Conservation (phyloP, 495 filamentous ascomycete species). For the Apodospora peruviana region DNA sequence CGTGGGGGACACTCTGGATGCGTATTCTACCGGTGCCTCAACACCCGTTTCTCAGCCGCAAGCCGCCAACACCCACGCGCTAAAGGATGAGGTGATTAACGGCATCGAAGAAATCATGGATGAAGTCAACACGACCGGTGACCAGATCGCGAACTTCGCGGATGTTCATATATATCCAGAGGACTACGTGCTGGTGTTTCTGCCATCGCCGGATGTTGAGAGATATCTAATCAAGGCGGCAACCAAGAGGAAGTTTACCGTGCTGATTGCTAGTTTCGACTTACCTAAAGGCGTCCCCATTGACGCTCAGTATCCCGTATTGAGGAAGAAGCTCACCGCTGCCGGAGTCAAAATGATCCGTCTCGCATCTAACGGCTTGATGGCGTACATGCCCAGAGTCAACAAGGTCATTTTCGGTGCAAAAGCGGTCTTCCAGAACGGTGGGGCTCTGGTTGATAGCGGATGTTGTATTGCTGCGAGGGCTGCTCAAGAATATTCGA, state of each 20-base stretch:
- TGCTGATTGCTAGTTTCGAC: slow-evolving; percentile 62
- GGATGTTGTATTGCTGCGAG: slow-evolving; percentile 74
- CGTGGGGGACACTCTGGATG: slow-evolving; percentile 14
- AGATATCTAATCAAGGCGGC: slow-evolving; percentile 81
- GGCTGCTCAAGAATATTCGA: slow-evolving; percentile 72
- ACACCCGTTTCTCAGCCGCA: slow-evolving; percentile 34
- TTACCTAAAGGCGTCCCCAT: no score
- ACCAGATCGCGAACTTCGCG: slow-evolving; percentile 79
- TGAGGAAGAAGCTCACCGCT: slow-evolving; percentile 69
- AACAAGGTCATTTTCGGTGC: slow-evolving; percentile 91
- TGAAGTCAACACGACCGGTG: slow-evolving; percentile 80
- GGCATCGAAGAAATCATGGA: slow-evolving; percentile 89
- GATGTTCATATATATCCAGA: slow-evolving; percentile 86
- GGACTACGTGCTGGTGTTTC: slow-evolving; percentile 82
- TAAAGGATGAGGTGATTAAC: slow-evolving; percentile 82
- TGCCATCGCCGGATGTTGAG: slow-evolving; percentile 74
- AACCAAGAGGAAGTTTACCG: slow-evolving; percentile 77
- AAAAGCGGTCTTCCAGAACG: slow-evolving; percentile 79
- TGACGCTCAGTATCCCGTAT: slow-evolving; percentile 39
- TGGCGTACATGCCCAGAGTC: slow-evolving; percentile 86
- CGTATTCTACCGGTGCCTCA: slow-evolving; percentile 37
- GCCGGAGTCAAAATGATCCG: slow-evolving; percentile 75
- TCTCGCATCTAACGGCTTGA: slow-evolving; percentile 77
- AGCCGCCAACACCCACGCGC: slow-evolving; percentile 43
- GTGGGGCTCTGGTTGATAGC: slow-evolving; percentile 72